Evolutionary conservation across 2,329 filamentous ascomycete species (phyloP).

Genomic region (Pseudopyrenochaeta lycopersici): DNA sequence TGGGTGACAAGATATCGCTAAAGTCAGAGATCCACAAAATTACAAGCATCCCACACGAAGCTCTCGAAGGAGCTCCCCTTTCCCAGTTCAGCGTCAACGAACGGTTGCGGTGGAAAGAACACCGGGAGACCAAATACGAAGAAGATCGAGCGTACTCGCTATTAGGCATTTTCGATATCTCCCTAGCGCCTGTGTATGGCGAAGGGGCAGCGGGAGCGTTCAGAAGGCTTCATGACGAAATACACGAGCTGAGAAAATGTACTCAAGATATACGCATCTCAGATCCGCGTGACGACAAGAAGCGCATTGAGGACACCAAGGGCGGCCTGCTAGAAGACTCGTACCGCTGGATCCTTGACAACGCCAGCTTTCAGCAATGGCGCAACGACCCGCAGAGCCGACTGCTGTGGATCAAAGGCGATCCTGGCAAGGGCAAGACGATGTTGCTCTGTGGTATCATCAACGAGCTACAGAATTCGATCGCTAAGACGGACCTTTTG

Average conservation of each 20-base stretch:
- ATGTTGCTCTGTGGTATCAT: constrained; percentile 46
- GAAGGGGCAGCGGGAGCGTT: neutral
- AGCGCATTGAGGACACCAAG: no score
- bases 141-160: no score
- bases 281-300: no score
- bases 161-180: neutral
- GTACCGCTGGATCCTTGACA: constrained; percentile 30
- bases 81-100: neutral
- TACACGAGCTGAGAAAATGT: constrained; percentile 14
- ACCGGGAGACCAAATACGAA: neutral
- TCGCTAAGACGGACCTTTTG: constrained; percentile 19
- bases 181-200: neutral
- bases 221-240: no score
- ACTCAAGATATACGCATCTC: constrained; percentile 10
- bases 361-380: constrained; percentile 33
- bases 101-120: neutral
- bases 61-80: neutral
- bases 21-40: neutral
- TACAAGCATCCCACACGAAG: neutral
- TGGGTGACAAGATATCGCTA: constrained; percentile 1
- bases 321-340: constrained; percentile 9
- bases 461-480: constrained; percentile 33
- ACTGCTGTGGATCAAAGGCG: no score
- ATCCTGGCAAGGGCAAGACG: no score
- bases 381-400: constrained; percentile 25